Evolutionary conservation across 495 filamentous ascomycete species (phyloP), one percentile per base, ranked within the genome.

Genomic region (Jackrogersella multiformis): DNA sequence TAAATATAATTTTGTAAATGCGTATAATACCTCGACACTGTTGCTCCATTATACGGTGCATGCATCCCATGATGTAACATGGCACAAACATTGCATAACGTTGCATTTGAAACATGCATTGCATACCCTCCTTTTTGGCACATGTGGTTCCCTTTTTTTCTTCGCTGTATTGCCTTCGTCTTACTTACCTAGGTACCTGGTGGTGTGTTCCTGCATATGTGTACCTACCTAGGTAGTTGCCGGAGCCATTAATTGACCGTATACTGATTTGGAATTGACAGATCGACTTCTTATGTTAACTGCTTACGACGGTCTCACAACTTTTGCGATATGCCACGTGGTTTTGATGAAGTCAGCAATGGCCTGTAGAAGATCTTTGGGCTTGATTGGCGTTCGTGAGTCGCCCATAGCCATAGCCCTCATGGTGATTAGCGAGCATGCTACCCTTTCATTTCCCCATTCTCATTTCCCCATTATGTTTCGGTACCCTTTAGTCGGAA

Each of bases 291-390:
- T 46, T 48, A 59, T 36, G 56, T 36, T 28, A 41, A 13, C n/a
- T 41, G 63, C 63, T 54, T 28, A 66, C 36, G 20, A 64, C 32
- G 34, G 66, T 69, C 24, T 64, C 49, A 64, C 48, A 61, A 34
- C 12, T 16, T 52, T 46, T 35, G 56, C 61, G 66, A 48, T 44
- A 65, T 59, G 61, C 66, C 66, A 69, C 66, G 66, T 69, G 66
- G 54, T n/a, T 23, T 30, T 51, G 26, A 16, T 26, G 30, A 20
- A 45, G 16, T 52, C 41, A 57, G 45, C 16, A 41, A 38, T 30
- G 20, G 42, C 24, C 34, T 54, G n/a, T n/a, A n/a, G n/a, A n/a
- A n/a, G n/a, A n/a, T n/a, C n/a, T n/a, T 35, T 38, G 26, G 45
- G 8, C 34, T 45, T 45, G 35, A 55, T 61, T 65, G 56, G 56